Percentiles rank a stretch among this genome's conserved stretches.
Evolutionary conservation across 2,329 filamentous ascomycete genomes (phyloP).

Genomic region (Lecanoromycetidae sp.): DNA sequence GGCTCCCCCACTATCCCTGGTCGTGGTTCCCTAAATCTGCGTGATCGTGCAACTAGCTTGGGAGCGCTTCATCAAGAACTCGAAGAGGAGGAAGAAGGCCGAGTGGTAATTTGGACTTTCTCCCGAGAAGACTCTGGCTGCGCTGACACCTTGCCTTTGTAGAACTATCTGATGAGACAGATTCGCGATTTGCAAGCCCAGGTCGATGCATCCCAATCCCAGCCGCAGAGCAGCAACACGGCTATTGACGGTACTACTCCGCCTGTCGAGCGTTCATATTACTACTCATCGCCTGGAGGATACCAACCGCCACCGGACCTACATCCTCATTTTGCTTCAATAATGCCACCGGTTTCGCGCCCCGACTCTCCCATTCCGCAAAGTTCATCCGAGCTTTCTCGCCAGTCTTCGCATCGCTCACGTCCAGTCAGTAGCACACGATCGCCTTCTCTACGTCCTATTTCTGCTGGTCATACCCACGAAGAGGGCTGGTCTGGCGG

Average conservation of each 20-base stretch:
- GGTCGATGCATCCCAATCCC: slow-evolving; percentile 25
- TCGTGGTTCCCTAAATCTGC: slow-evolving; percentile 30
- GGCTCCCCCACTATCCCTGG: too few species aligned
- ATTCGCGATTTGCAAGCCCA: slow-evolving; percentile 37
- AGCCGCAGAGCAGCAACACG: slow-evolving; percentile 21
- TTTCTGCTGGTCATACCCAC: slow-evolving; percentile 22
- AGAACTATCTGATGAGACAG: slow-evolving; percentile 40
- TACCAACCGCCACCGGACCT: too few species aligned
- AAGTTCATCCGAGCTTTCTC: slow-evolving; percentile 25
- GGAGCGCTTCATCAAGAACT: slow-evolving; percentile 40
- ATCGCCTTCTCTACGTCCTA: slow-evolving; percentile 21
- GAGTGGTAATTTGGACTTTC: slow-evolving; percentile 29
- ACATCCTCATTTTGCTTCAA: slow-evolving; percentile 21
- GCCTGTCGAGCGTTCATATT: slow-evolving; percentile 30
- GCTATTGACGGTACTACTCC: slow-evolving; percentile 34
- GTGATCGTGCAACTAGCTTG: slow-evolving; percentile 33
- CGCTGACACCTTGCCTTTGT: background rate
- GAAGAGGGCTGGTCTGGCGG: slow-evolving; percentile 18
- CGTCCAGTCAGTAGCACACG: slow-evolving; percentile 18
- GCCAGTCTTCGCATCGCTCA: slow-evolving; percentile 18
- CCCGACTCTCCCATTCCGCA: slow-evolving; percentile 22
- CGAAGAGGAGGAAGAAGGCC: slow-evolving; percentile 40
- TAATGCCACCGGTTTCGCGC: too few species aligned
- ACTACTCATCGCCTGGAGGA: too few species aligned
- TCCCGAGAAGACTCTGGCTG: background rate